A percentile compares a stretch with the other conserved stretches of the same genome.
Conservation (phyloP, 768 basidiomycete species). For the Suillus decipiens region DNA sequence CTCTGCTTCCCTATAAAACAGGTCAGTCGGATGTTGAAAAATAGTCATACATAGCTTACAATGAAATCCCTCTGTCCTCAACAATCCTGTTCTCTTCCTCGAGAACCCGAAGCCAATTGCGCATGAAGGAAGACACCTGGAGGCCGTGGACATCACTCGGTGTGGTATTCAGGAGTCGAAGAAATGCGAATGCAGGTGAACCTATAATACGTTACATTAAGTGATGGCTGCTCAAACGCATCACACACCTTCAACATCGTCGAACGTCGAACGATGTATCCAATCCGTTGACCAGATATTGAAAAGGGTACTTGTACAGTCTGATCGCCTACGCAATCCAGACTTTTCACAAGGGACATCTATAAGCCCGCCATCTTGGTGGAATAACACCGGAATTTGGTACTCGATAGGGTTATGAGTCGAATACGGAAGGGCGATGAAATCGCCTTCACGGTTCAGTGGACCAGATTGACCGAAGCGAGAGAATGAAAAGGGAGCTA, state of each 20-base stretch:
- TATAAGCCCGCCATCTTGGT: slow-evolving; percentile 74
- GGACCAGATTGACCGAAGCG: slow-evolving; percentile 79
- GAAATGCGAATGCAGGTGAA: slow-evolving; percentile 69
- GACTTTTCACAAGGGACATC: slow-evolving; percentile 62
- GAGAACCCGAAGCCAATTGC: slow-evolving; percentile 50
- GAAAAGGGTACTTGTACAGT: slow-evolving; percentile 65
- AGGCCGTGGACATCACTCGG: slow-evolving; percentile 66
- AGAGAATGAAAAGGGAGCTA: slow-evolving; percentile 90
- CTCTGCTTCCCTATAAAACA: slow-evolving; percentile 1
- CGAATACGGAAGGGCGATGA: slow-evolving; percentile 80
- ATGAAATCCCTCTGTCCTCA: slow-evolving; percentile 45
- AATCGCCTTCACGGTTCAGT: slow-evolving; percentile 86
- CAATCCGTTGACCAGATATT: slow-evolving; percentile 91
- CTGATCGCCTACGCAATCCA: slow-evolving; percentile 47
- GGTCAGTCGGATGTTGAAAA: background rate
- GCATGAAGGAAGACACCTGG: slow-evolving; percentile 61
- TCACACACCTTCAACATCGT: slow-evolving; percentile 53
- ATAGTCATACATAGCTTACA: slow-evolving; percentile 35
- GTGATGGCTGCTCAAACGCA: slow-evolving; percentile 9
- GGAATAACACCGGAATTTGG: slow-evolving; percentile 71
- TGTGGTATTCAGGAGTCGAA: slow-evolving; percentile 64
- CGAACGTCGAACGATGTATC: slow-evolving; percentile 68
- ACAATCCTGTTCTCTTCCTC: slow-evolving; percentile 43
- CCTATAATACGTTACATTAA: slow-evolving; percentile 36
- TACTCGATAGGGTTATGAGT: slow-evolving; percentile 86